Evolutionary conservation across 169 alveolate species (phyloP), one percentile per base, ranked within the genome.

Genomic region (Ichthyophthirius multifiliis): DNA sequence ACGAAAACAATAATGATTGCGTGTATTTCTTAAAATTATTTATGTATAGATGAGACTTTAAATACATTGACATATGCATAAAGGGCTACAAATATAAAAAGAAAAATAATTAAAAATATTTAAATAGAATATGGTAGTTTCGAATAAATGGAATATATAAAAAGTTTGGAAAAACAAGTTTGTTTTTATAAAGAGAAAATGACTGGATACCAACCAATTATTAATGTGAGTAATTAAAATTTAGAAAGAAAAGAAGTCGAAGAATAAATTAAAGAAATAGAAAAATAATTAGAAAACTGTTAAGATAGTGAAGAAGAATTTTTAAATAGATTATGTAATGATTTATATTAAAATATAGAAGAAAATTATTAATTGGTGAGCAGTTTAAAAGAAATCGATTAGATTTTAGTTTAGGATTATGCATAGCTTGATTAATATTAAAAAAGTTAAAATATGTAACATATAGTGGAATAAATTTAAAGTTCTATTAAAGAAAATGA

Each of bases 1-100:
- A 76, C 83, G 5, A 76, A 73, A 63, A 76, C 83, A 0, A 65
- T 76, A 2, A 76, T 76, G 83, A 76, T 76, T 5, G 65, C 83
- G 18, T 76, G 83, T 32, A 63, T 76, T 12, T 63, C 65, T 13
- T 41, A 76, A 63, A 76, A 63, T 43, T 48, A 76, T 37, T 13
- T 32, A 18, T 65, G 44, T 5, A 45, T 48, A 23, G 83, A 76
- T n/a, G 83, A 76, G 43, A 76, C 67, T 4, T 16, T 76, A 13
- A 76, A 76, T 15, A 76, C 83, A 13, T 45, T 76, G 0, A 27
- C 35, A 10, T 76, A 76, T 41, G 47, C 75, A 45, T 48, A 65
- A 27, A 76, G 83, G 43, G 83, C 83, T 13, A 76, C 83, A 10
- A 9, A 76, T 37, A 76, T 76, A 15, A 76, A 76, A 43, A 55